Evolutionary conservation across 176 grass and related monocot species (phyloP).

Genomic region (Panicum miliaceum): DNA sequence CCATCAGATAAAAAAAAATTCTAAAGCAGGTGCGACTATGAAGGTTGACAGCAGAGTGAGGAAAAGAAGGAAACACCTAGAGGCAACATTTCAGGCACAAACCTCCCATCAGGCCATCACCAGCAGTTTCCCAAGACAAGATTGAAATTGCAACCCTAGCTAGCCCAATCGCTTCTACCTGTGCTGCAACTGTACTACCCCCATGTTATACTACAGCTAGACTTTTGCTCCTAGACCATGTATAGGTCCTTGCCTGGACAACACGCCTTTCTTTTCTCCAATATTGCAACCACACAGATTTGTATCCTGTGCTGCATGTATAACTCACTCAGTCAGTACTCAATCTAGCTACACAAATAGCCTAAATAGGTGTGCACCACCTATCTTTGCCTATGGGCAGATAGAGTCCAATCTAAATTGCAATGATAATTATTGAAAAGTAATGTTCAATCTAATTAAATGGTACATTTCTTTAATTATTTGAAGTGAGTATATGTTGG

Average conservation of each 20-base stretch:
- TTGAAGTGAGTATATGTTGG: constrained; percentile 19
- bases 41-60: constrained; percentile 17
- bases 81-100: constrained; percentile 40
- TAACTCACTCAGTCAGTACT: constrained; percentile 40
- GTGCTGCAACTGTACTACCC: constrained; percentile 16
- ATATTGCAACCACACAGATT: constrained; percentile 34
- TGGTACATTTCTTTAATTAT: constrained; percentile 20
- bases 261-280: constrained; percentile 38
- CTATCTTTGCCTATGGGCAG: constrained; percentile 12
- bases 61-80: constrained; percentile 38
- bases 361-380: constrained; percentile 17
- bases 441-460: constrained; percentile 23
- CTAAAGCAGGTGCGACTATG: constrained; percentile 4
- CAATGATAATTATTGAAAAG: constrained; percentile 16
- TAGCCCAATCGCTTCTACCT: constrained; percentile 32
- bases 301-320: constrained; percentile 43
- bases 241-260: constrained; percentile 31
- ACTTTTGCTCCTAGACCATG: constrained; percentile 34
- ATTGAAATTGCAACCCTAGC: constrained; percentile 42
- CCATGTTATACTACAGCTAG: constrained; percentile 51
- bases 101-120: constrained; percentile 26
- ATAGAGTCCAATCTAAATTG: constrained; percentile 21
- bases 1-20: constrained; percentile 36
- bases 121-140: constrained; percentile 32
- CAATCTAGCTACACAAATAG: constrained; percentile 29